Evolutionary conservation across 2,329 filamentous ascomycete genomes (phyloP), one percentile per base, ranked within the genome.

Genomic region (Sporothrix humicola): DNA sequence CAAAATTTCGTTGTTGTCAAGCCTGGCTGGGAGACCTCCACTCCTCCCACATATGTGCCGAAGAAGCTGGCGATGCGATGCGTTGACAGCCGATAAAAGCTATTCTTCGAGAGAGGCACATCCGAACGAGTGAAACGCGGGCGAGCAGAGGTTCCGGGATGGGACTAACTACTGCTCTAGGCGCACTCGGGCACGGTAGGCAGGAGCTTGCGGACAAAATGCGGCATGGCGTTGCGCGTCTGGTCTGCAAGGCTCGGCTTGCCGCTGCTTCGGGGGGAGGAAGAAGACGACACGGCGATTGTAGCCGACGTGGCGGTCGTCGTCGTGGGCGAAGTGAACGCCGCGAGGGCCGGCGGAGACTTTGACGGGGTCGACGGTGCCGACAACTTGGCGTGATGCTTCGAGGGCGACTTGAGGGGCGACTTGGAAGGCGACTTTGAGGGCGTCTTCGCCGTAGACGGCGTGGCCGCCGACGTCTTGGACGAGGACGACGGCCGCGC

Each of bases 141-240:
- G 42, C 9, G 20, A 20, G 54, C 58, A 65, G 46, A 72, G 58
- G 37, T n/a, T 7, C 26, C 26, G 37, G 52, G 13, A 10, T 23
- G 15, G 52, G 31, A 5, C 20, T 3, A 46, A 37, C 17, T 5
- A 13, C 31, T 58, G n/a, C 50, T 48, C 58, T 61, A 75, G 46
- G 74, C 73, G 59, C 71, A 73, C 69, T 76, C 76, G 69, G 75
- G 50, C 63, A 82, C 81, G 9, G 81, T 81, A 65, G 80, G 80
- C 75, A 82, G 79, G 31, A 82, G 77, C 76, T 80, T 81, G 71
- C 81, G 81, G 76, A 82, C 78, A 74, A 82, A 81, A 75, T 79
- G 79, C 75, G 80, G 80, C 75, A 82, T 77, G 74, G 77, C 72
- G 73, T 75, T 79, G 73, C 82, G 82, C 76, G 80, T 78, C 77